Conservation (phyloP, 2,329 filamentous ascomycete genomes). For the Sarocladiaceae sp. region DNA sequence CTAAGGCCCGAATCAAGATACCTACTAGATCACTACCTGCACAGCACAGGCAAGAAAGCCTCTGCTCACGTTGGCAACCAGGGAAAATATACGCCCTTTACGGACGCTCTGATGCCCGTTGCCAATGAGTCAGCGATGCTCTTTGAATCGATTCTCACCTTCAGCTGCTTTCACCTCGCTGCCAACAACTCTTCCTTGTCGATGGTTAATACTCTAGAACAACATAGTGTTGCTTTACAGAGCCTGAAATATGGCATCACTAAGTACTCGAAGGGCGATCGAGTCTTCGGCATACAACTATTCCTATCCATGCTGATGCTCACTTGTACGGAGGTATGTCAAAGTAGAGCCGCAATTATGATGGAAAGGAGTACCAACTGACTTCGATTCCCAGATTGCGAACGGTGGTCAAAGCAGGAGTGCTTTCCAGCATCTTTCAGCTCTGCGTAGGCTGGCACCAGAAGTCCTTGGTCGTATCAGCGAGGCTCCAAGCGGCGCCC, state of each 20-base stretch:
- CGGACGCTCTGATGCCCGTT: not conserved
- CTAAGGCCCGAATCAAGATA: not conserved
- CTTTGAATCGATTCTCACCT: not conserved
- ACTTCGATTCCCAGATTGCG: not conserved
- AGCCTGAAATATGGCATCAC: conserved; percentile 1
- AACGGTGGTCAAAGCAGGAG: not conserved
- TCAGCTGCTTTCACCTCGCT: conserved; percentile 4
- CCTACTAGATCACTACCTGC: conserved; percentile 1
- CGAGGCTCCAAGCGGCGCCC: not conserved
- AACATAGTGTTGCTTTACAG: not conserved
- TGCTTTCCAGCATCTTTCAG: not conserved
- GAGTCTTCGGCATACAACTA: not conserved
- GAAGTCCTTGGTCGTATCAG: not conserved
- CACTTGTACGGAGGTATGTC: not conserved
- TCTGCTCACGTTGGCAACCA: not conserved
- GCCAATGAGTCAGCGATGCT: not conserved
- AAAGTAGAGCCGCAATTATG: too few species aligned
- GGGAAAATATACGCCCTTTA: not conserved
- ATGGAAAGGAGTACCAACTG: not conserved
- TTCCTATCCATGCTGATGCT: conserved; percentile 6
- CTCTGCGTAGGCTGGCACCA: not conserved
- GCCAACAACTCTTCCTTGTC: not conserved
- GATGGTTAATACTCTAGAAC: not conserved
- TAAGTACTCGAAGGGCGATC: not conserved
- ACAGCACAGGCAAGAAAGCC: conserved; percentile 5